phyloP scores from a whole-genome alignment of 441 rosid species.

The Brassica hybrid region DNA sequence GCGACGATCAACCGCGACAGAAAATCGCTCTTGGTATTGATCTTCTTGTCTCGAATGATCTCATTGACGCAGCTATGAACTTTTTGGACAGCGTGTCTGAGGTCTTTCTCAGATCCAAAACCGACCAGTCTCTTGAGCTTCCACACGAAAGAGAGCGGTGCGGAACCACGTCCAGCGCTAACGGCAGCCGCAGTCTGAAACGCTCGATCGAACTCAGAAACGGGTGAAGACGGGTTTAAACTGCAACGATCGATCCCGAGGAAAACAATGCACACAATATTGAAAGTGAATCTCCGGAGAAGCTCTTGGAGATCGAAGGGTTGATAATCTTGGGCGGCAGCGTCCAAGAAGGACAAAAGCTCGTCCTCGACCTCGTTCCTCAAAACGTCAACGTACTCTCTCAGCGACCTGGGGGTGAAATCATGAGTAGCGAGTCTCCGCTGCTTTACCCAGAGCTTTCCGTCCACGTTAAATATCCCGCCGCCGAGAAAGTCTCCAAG shows the following conservation, averaged over 20 bases:
- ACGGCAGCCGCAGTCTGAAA: slow-evolving; percentile 69
- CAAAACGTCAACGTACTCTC: slow-evolving; percentile 45
- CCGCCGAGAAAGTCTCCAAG: slow-evolving; percentile 78
- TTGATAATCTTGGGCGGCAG: slow-evolving; percentile 30
- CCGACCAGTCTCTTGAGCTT: slow-evolving; percentile 67
- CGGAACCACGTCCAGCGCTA: slow-evolving; percentile 69
- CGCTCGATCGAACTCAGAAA: slow-evolving; percentile 53
- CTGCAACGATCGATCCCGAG: slow-evolving; percentile 52
- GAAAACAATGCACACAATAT: slow-evolving; percentile 56
- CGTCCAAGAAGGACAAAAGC: slow-evolving; percentile 49
- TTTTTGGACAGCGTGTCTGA: slow-evolving; percentile 58
- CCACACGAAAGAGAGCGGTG: slow-evolving; percentile 67
- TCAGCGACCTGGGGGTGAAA: slow-evolving; percentile 52
- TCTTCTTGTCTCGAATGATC: slow-evolving; percentile 51
- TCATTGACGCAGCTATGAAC: slow-evolving; percentile 54
- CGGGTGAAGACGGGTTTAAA: slow-evolving; percentile 46
- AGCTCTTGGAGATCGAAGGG: slow-evolving; percentile 58
- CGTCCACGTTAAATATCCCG: slow-evolving; percentile 70
- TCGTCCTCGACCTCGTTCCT: slow-evolving; percentile 46
- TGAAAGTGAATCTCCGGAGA: slow-evolving; percentile 55
- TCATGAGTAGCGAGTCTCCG: slow-evolving; percentile 63
- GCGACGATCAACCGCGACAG: slow-evolving; percentile 59
- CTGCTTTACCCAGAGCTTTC: slow-evolving; percentile 57
- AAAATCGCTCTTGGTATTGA: slow-evolving; percentile 42
- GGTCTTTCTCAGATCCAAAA: slow-evolving; percentile 67